Percentiles rank a stretch among this genome's conserved stretches.
Evolutionary conservation across 2,329 filamentous ascomycete genomes (phyloP).

Genomic region (Paraphaeosphaeria minitans): DNA sequence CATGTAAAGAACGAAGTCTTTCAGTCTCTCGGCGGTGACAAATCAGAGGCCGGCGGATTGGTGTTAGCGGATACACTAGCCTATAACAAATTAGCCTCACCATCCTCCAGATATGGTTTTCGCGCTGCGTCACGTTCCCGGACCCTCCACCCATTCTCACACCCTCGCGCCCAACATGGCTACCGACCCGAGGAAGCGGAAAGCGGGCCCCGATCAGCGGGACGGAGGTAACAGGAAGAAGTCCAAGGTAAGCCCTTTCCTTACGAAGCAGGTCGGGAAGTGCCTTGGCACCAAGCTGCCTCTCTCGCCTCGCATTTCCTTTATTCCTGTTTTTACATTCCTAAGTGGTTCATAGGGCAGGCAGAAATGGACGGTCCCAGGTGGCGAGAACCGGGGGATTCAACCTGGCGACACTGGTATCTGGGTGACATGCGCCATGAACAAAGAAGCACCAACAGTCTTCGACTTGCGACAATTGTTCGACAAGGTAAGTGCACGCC

Average conservation of each 20-base stretch:
- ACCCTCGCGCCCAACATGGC: conserved; percentile 22
- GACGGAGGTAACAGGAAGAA: conserved; percentile 40
- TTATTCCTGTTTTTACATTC: conserved; percentile 7
- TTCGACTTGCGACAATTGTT: conserved; percentile 70
- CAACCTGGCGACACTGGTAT: conserved; percentile 74
- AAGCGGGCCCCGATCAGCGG: conserved; percentile 37
- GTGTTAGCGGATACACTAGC: not conserved
- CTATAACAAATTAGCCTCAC: not conserved
- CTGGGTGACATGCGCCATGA: conserved; percentile 77
- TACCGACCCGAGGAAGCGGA: conserved; percentile 41
- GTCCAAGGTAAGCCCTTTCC: conserved; percentile 41
- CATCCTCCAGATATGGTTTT: not conserved
- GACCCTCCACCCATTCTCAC: not conserved
- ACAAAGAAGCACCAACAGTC: conserved; percentile 72
- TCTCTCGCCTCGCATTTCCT: conserved; percentile 27
- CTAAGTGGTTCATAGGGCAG: conserved; percentile 43
- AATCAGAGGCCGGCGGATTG: not conserved
- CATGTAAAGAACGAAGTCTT: not conserved
- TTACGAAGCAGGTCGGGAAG: conserved; percentile 19
- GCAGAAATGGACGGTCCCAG: conserved; percentile 51
- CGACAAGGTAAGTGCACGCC: conserved; percentile 59
- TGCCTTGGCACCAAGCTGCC: conserved; percentile 17
- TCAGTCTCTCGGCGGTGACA: not conserved
- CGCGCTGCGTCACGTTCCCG: not conserved
- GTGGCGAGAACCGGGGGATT: conserved; percentile 49